Base-by-base conservation (phyloP, 2,329 filamentous ascomycete species). In the Penicillium sp. region DNA sequence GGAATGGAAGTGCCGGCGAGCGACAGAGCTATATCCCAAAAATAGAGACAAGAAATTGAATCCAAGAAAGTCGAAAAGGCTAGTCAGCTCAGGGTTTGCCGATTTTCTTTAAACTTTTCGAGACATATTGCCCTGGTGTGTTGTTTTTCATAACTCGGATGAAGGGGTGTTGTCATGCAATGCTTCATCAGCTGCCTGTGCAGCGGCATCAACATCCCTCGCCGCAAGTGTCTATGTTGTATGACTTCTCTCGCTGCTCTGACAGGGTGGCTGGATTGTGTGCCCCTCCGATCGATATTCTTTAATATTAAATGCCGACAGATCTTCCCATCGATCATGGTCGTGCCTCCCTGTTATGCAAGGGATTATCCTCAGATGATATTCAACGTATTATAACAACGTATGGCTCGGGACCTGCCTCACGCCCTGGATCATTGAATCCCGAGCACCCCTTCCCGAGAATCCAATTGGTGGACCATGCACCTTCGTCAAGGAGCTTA, bases 81-180 rank as follows among this genome's bases (percentile, higher is more conserved):
- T 10, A 60, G 26, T 2, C 27, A 36, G 18, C 36, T 16, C 19
- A 26, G 43, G 47, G 55, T 50, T 55, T 16, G 8, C 18, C 40
- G 39, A 26, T 45, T 45, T 38, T n/a, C 36, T 26, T n/a, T 45
- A 26, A n/a, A n/a, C 39, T 56, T 59, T 60, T 56, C 58, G 60
- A 41, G 4, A 38, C 39, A 23, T 51, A 53, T 58, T 47, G 27
- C 47, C 48, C 56, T 53, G 39, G 56, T 59, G 38, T 23, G 32
- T 57, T 61, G 62, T 61, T 59, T 58, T 39, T 47, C 54, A 55
- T 57, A 50, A 45, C 52, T 56, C 43, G 55, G 59, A 58, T 58
- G 51, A 58, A 61, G 62, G 62, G 62, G 53, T 32, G 38, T 45
- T 11, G 18, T 45, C 18, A 9, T 8, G 27, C 27, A 8, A 19